These are phyloP conservation scores for Glonium stellatum DNA, from an alignment of 495 filamentous ascomycete genomes.

Conservation along the genomic window DNA sequence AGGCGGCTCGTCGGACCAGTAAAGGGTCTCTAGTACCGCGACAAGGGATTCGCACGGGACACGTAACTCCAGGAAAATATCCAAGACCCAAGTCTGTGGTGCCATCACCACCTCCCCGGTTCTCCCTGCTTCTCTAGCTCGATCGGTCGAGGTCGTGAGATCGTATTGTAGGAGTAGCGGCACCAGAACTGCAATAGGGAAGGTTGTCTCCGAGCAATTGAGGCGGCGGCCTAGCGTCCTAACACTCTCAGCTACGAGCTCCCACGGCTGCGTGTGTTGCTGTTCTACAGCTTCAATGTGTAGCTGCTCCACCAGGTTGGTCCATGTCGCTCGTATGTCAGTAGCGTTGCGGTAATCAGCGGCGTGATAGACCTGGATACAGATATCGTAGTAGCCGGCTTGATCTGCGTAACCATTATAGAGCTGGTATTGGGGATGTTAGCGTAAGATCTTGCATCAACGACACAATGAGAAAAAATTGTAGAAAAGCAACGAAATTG, in stretches of 20 bases:
- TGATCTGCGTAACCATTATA: constrained; percentile 86
- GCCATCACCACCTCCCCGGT: constrained; percentile 27
- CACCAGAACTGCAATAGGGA: constrained; percentile 68
- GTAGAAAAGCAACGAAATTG: background rate
- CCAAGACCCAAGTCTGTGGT: constrained; percentile 72
- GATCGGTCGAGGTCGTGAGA: background rate
- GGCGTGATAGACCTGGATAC: constrained; percentile 78
- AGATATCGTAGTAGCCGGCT: constrained; percentile 85
- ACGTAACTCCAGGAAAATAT: constrained; percentile 68
- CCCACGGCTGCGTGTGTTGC: constrained; percentile 61
- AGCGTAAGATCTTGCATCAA: background rate
- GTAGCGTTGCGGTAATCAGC: constrained; percentile 80
- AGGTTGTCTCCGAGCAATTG: constrained; percentile 68
- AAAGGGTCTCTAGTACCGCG: constrained; percentile 72
- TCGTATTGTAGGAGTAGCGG: constrained; percentile 53
- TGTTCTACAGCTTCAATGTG: constrained; percentile 55
- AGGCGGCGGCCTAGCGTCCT: constrained; percentile 72
- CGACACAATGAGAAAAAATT: background rate
- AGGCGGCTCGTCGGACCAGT: constrained; percentile 74
- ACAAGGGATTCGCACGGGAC: constrained; percentile 69
- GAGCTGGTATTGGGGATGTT: constrained; percentile 47
- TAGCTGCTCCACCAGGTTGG: constrained; percentile 63
- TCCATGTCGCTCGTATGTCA: constrained; percentile 78
- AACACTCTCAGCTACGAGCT: constrained; percentile 66
- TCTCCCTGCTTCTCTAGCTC: background rate